Conservation (phyloP, 2,329 filamentous ascomycete genomes). For the Aspergillus pseudotamarii region DNA sequence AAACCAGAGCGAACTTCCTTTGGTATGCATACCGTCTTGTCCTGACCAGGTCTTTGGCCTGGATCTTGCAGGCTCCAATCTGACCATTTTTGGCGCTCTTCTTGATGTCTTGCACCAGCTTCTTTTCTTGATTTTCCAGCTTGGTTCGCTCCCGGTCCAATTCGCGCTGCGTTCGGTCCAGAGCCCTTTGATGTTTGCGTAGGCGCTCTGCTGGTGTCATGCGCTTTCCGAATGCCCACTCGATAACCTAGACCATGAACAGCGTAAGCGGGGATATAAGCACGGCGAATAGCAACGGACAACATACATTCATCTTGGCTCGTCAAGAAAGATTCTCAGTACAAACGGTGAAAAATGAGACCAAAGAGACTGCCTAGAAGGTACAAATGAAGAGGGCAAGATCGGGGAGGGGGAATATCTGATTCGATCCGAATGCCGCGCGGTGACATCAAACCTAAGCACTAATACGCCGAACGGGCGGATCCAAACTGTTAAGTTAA, state of each 20-base stretch:
- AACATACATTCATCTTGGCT: slow-evolving; percentile 18
- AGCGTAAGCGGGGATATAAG: slow-evolving; percentile 9
- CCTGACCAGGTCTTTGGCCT: slow-evolving; percentile 93
- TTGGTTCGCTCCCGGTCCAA: slow-evolving; percentile 93
- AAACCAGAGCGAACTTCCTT: background rate
- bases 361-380: background rate
- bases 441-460: slow-evolving; percentile 1
- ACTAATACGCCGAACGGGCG: background rate
- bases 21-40: slow-evolving; percentile 68
- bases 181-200: slow-evolving; percentile 81
- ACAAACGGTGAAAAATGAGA: background rate
- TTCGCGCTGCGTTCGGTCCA: slow-evolving; percentile 96
- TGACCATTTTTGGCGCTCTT: slow-evolving; percentile 97
- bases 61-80: slow-evolving; percentile 97
- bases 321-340: background rate
- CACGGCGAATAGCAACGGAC: slow-evolving; percentile 8
- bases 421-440: background rate
- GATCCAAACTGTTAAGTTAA: background rate
- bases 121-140: slow-evolving; percentile 98
- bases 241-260: slow-evolving; percentile 69
- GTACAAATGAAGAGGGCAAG: background rate
- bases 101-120: slow-evolving; percentile 92
- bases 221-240: slow-evolving; percentile 99
- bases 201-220: slow-evolving; percentile 81
- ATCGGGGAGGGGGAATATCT: background rate